Evolutionary conservation across 805 yeast species (phyloP), one percentile per base, ranked within the genome.

Genomic region (Huiozyma naganishii): DNA sequence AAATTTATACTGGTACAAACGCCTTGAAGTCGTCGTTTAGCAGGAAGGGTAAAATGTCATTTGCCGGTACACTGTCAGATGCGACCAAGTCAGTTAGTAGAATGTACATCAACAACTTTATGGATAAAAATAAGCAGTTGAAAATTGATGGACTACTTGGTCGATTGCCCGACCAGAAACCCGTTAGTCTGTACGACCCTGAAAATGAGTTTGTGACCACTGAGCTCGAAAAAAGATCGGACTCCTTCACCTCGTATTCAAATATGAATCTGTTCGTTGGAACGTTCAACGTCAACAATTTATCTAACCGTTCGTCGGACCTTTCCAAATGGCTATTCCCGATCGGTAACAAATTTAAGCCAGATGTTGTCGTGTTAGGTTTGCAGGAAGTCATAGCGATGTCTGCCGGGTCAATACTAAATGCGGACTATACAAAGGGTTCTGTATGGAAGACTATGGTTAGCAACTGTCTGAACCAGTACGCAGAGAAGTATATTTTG

Each of bases 1-100:
- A 86, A 59, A 90, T 92, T 12, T 92, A 92, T 64, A 89, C 97
- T 0, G 97, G 98, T 9, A 92, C 99, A 0, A 95, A 95, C 47
- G 99, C 99, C 1, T 70, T 92, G 49, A 92, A 92, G 62, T 85
- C 96, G 0, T 86, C 96, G 3, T 92, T 81, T 58, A 84, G 97
- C 3, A 74, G 99, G 57, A 80, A 84, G 30, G 98, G 98, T 10
- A 90, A 89, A 57, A 88, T 89, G 96, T 87, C 90, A 40, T 66
- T 92, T 43, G 97, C 97, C 0, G 97, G 97, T 29, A 95, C 96
- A 0, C 65, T 92, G 11, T 83, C 95, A 0, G 99, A 92, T 66
- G 96, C 94, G 4, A 88, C 97, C 1, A 92, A 92, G 62, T 85
- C 96, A 0, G 95, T 92, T 5, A 81, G 95, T 37, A 73, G 99